A percentile compares a stretch with the other conserved stretches of the same genome.
Conservation (phyloP, 345 rosid genomes). For the Citrus maxima region DNA sequence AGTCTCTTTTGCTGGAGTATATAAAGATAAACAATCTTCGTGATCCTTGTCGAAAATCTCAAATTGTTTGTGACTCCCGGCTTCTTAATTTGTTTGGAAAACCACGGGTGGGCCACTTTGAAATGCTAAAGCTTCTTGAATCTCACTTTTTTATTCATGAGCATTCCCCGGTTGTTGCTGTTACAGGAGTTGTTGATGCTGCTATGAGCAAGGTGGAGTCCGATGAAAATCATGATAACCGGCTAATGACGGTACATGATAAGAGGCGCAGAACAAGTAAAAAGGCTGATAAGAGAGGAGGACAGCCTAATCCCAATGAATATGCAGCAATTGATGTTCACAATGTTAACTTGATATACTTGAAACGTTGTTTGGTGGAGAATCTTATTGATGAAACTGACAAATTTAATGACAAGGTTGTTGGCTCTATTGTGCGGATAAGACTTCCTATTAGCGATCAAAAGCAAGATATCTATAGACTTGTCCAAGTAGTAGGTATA, state of each 20-base stretch:
- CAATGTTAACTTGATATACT: slow-evolving; percentile 68
- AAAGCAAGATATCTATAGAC: slow-evolving; percentile 74
- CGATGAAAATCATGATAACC: slow-evolving; percentile 31
- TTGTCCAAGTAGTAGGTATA: slow-evolving; percentile 87
- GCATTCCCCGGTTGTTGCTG: slow-evolving; percentile 26
- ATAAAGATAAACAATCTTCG: slow-evolving; percentile 61
- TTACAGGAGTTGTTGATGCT: slow-evolving; percentile 30
- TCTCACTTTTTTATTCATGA: slow-evolving; percentile 64
- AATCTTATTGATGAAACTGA: slow-evolving; percentile 60
- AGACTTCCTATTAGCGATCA: slow-evolving; percentile 59
- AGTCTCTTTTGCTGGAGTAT: slow-evolving; percentile 71
- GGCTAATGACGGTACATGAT: slow-evolving; percentile 28
- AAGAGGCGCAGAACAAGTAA: slow-evolving; percentile 51
- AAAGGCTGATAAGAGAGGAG: slow-evolving; percentile 47
- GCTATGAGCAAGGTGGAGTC: slow-evolving; percentile 30
- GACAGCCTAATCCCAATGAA: slow-evolving; percentile 41
- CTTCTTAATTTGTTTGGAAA: slow-evolving; percentile 70
- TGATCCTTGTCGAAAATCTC: slow-evolving; percentile 66
- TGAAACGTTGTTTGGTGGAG: slow-evolving; percentile 68
- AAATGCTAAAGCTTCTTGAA: slow-evolving; percentile 90
- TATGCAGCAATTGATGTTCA: slow-evolving; percentile 87
- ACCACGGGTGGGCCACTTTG: slow-evolving; percentile 67
- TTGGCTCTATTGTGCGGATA: slow-evolving; percentile 86
- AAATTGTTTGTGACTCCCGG: slow-evolving; percentile 70
- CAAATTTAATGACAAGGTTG: slow-evolving; percentile 67